Evolutionary conservation across 2,329 filamentous ascomycete genomes (phyloP), one percentile per base, ranked within the genome.

Genomic region (Aspergillus terreus): DNA sequence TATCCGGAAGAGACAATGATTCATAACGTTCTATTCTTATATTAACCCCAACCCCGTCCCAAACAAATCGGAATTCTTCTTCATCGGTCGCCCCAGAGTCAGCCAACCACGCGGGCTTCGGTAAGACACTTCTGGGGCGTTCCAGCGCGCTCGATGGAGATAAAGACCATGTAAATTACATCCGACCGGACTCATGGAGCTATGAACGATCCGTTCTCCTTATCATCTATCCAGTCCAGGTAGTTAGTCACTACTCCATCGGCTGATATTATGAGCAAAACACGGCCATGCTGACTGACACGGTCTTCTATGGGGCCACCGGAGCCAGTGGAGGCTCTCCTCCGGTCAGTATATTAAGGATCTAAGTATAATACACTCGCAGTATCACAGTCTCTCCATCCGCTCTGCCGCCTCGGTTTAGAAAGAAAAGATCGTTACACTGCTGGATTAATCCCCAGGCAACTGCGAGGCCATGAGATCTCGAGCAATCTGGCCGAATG

Each of bases 91-190:
- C 27, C 27, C 40, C 40, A 23, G 6, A 21, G 6, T 12, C 49
- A 47, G 36, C 49, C 49, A 51, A 46, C 44, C 49, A 51, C n/a
- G 14, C 25, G 33, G 30, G 32, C 44, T 33, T 36, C 27, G 9
- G 25, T 51, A 51, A 51, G 49, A 51, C 49, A 51, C 11, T 32
- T 38, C 38, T 51, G 49, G 49, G 49, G 49, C 25, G 49, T 51
- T 46, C 23, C 19, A 23, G 40, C n/a, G n/a, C 4, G 27, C 6
- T 38, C 14, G 35, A 38, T 38, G 35, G 35, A 38, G 35, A 38
- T n/a, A 38, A 17, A 17, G 14, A 38, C 35, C 7, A 17, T n/a
- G 35, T 15, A 38, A 38, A 38, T 38, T 38, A 38, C 35, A 38
- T 38, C 35, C 6, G 9, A 30, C 27, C 7, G 7, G 27, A 7